Evolutionary conservation across 2,329 filamentous ascomycete genomes (phyloP), one percentile per base, ranked within the genome.

Genomic region (Fusarium sp.): DNA sequence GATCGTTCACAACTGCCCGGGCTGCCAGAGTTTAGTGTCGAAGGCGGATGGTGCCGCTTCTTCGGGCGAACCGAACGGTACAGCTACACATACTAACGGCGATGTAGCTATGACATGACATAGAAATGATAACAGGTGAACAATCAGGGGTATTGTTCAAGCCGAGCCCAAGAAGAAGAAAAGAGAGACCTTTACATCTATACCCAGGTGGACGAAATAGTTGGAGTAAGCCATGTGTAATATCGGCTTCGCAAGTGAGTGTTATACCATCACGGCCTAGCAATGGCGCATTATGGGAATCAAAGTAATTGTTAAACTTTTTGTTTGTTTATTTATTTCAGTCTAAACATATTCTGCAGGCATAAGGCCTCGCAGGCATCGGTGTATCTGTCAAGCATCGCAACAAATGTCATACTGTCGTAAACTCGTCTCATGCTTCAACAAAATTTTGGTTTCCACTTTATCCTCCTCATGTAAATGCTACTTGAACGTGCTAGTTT

Each of bases 1-100:
- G 80, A 88, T 96, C 14, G 87, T 97, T 50, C 95, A 99, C 77
- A 98, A 98, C 78, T 99, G 96, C 74, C 94, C 96, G 0, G 95
- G 95, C 0, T 99, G 96, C 77, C 90, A 88, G 77, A 86, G 85
- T 73, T 82, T 83, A 56, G 75, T 36, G 11, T 58, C 45, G 34
- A 61, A 59, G 53, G 44, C 38, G 38, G 68, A 66, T 47, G 61
- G 62, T 42, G 62, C 60, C 14, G 53, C 65, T 34, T 46, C 49
- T 40, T 53, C 65, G 24, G 60, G 64, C 15, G 73, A 73, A 51
- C 64, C 70, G 21, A 79, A 80, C 50, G 78, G 77, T 11, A 65
- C 45, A 24, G 24, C 76, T 47, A 56, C 71, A 30, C 67, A 79
- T 51, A 69, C 73, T 26, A 79, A 82, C 44, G 79, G 81, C 28